Base-by-base conservation (phyloP, 495 filamentous ascomycete species). In the Parathielavia hyrcaniae region DNA sequence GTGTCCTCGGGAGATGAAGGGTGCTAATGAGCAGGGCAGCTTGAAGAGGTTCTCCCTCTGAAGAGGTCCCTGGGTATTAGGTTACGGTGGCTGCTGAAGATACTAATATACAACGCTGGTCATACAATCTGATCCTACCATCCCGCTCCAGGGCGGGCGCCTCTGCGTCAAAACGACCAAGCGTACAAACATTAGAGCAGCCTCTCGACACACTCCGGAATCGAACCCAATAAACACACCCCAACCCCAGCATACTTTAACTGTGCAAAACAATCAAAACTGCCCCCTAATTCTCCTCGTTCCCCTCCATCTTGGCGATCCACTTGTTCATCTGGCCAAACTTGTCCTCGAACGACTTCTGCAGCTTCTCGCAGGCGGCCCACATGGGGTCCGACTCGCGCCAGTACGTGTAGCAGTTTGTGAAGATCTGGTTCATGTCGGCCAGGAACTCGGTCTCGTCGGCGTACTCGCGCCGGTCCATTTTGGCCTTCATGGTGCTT, bases 271-370 rank as follows among this genome's bases (percentile, higher is more conserved):
- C 1, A 36, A 23, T 9, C 14, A 14, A 38, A 1, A 20, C n/a
- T 0, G 20, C 16, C 38, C 22, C 14, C 39, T 61, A 73, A 26
- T 67, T 49, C 17, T 54, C 66, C 59, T 78, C 74, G 6, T 76
- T 67, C 5, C 72, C 74, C 9, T 73, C 68, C 69, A 77, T 68
- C 67, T 79, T 79, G 8, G 69, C 39, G 10, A 79, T 71, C 76
- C 75, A 78, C 56, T 79, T 79, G 30, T 71, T 61, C 75, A 79
- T 77, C 50, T 73, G 70, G 5, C 58, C 58, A 40, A 69, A 78
- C 60, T 78, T 78, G 50, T 79, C 77, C 63, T 78, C 74, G 44
- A 79, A 79, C 11, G 73, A 75, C 64, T 73, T 77, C 51, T 79
- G 69, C 34, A 79, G 69, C 53, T 67, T 69, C 67, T 77, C 72